Percentiles rank a stretch among this genome's conserved stretches.
phyloP scores from a whole-genome alignment of 768 basidiomycete species.

The Lactifluus hygrophoroides region DNA sequence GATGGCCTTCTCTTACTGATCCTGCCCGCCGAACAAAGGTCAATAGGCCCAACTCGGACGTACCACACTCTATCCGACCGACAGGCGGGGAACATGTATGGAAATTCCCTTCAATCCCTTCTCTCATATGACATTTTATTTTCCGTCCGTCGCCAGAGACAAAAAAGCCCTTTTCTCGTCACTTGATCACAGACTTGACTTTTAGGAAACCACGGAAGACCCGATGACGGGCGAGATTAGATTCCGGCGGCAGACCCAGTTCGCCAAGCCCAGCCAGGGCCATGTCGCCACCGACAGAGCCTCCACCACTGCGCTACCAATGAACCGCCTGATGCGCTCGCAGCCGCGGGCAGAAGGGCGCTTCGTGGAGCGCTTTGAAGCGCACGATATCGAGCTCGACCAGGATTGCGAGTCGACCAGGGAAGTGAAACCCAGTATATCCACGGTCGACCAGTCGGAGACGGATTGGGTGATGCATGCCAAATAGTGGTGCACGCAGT shows the following conservation, averaged over 20 bases:
- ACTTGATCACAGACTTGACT: constrained; percentile 20
- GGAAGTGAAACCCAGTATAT: background rate
- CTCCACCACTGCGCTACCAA: constrained; percentile 11
- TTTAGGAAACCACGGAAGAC: constrained; percentile 16
- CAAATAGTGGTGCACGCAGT: background rate
- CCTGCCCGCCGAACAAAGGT: background rate
- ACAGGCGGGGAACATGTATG: constrained; percentile 14
- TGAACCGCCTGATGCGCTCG: constrained; percentile 13
- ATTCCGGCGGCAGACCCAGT: constrained; percentile 19
- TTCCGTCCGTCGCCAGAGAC: background rate
- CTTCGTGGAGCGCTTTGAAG: constrained; percentile 20
- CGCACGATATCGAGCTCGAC: constrained; percentile 15
- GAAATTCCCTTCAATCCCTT: too few relatives aligned
- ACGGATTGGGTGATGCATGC: background rate
- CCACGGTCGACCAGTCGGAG: background rate
- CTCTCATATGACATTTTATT: constrained; percentile 7
- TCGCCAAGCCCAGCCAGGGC: background rate
- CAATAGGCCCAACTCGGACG: constrained; percentile 20
- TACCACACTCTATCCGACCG: constrained; percentile 17
- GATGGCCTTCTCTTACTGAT: too few relatives aligned
- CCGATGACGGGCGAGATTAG: constrained; percentile 18
- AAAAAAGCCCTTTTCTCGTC: constrained; percentile 5
- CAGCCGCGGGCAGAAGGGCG: constrained; percentile 5
- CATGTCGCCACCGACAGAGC: background rate
- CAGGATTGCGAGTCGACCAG: constrained; percentile 5